These are phyloP conservation scores for Fusarium tricinctum DNA, from an alignment of 2,329 filamentous ascomycete species.

Conservation along the genomic window DNA sequence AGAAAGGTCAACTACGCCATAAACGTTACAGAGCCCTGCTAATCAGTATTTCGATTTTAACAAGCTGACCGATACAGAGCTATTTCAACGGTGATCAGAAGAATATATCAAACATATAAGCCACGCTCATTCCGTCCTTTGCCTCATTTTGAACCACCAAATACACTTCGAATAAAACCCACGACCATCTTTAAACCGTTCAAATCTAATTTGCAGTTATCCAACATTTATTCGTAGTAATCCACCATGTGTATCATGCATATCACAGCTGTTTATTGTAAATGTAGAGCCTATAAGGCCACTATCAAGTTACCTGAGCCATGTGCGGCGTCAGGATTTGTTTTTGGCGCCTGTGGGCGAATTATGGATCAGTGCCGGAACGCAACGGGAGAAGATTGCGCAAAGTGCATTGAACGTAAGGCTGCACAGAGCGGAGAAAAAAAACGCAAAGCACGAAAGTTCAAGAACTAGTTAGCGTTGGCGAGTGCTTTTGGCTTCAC, in stretches of 20 bases:
- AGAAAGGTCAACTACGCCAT: too few species aligned
- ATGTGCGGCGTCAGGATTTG: background rate
- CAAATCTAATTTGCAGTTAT: background rate
- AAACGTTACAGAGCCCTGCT: too few species aligned
- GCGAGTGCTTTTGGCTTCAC: too few species aligned
- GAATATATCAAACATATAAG: too few species aligned
- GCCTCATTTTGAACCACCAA: too few species aligned
- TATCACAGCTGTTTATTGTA: background rate
- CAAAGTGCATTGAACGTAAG: background rate
- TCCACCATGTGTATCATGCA: background rate
- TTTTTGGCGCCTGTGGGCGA: background rate
- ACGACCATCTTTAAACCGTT: background rate
- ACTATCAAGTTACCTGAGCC: background rate
- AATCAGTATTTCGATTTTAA: too few species aligned
- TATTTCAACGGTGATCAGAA: too few species aligned
- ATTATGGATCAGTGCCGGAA: background rate
- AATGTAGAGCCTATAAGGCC: background rate
- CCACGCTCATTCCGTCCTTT: too few species aligned
- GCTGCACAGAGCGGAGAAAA: background rate
- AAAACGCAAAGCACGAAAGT: background rate
- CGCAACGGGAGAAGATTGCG: background rate
- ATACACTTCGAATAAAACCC: background rate
- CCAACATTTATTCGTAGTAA: background rate
- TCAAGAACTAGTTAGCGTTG: background rate
- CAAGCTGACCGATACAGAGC: too few species aligned